A percentile compares a stretch with the other conserved stretches of the same genome.
Evolutionary conservation across 2,329 filamentous ascomycete species (phyloP).

Genomic region (Aspergillus phoenicis): DNA sequence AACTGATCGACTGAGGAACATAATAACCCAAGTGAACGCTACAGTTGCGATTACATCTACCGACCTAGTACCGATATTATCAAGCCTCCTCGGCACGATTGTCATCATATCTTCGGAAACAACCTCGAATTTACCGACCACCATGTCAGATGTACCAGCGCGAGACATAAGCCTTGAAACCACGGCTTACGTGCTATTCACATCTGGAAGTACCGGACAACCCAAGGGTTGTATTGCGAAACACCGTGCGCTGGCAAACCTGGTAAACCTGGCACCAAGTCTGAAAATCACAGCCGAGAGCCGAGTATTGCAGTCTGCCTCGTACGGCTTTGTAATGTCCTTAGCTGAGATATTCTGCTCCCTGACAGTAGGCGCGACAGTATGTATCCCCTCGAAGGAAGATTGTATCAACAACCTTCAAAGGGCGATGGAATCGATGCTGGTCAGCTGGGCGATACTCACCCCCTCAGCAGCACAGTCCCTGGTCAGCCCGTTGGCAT

Average conservation of each 20-base stretch:
- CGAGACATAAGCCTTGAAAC: too few species aligned
- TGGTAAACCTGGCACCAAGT: too few species aligned
- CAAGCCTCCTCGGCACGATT: too few species aligned
- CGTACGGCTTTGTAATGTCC: constrained; percentile 53
- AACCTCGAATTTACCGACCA: too few species aligned
- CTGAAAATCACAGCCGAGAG: constrained; percentile 36
- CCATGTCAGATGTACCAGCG: too few species aligned
- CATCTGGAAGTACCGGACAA: constrained; percentile 26
- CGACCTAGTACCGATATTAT: too few species aligned
- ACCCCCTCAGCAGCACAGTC: neutral
- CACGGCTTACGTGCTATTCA: neutral
- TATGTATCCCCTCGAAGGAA: constrained; percentile 54
- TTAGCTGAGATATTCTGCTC: constrained; percentile 54
- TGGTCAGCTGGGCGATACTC: constrained; percentile 37
- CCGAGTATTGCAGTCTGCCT: constrained; percentile 57
- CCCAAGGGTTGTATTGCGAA: constrained; percentile 38
- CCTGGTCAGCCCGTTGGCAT: rapidly evolving
- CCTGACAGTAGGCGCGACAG: constrained; percentile 53
- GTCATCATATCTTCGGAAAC: too few species aligned
- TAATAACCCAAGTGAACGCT: neutral
- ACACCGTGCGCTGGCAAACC: too few species aligned
- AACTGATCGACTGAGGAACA: neutral
- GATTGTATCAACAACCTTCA: constrained; percentile 49
- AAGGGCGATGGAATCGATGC: constrained; percentile 49
- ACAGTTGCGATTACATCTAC: too few species aligned